phyloP scores from a whole-genome alignment of 2,329 filamentous ascomycete species.

The Diaporthe vexans region DNA sequence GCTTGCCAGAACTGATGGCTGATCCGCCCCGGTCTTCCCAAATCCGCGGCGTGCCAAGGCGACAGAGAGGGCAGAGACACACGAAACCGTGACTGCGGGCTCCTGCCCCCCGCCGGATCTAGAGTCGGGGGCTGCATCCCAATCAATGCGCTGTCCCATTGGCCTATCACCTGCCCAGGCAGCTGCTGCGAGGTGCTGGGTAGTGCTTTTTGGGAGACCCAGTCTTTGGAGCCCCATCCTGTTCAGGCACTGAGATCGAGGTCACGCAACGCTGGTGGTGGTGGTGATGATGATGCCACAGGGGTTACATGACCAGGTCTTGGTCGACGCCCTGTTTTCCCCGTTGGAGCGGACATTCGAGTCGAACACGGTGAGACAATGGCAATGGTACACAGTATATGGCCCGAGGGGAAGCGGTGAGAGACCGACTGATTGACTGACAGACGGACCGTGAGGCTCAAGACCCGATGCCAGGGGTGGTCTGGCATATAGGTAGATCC shows the following conservation, averaged over 20 bases:
- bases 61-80: neutral
- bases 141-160: slow-evolving; percentile 44
- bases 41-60: slow-evolving; percentile 8
- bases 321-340: slow-evolving; percentile 24
- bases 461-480: slow-evolving; percentile 28
- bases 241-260: neutral
- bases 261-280: neutral
- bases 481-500: slow-evolving; percentile 32
- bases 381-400: slow-evolving; percentile 15
- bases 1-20: slow-evolving; percentile 23
- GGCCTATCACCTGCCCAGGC: slow-evolving; percentile 42
- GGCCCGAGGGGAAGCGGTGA: slow-evolving; percentile 40
- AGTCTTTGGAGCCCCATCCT: neutral
- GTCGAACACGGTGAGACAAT: slow-evolving; percentile 40
- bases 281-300: neutral
- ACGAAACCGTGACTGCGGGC: slow-evolving; percentile 28
- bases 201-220: slow-evolving; percentile 5
- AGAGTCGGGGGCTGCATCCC: slow-evolving; percentile 27
- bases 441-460: slow-evolving; percentile 35
- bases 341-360: slow-evolving; percentile 21
- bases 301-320: neutral
- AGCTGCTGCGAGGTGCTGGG: neutral
- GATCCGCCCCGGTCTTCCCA: neutral
- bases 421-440: neutral
- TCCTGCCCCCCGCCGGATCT: slow-evolving; percentile 32